Conservation (phyloP, 163 green algal species). For the Chloromonas sp. region DNA sequence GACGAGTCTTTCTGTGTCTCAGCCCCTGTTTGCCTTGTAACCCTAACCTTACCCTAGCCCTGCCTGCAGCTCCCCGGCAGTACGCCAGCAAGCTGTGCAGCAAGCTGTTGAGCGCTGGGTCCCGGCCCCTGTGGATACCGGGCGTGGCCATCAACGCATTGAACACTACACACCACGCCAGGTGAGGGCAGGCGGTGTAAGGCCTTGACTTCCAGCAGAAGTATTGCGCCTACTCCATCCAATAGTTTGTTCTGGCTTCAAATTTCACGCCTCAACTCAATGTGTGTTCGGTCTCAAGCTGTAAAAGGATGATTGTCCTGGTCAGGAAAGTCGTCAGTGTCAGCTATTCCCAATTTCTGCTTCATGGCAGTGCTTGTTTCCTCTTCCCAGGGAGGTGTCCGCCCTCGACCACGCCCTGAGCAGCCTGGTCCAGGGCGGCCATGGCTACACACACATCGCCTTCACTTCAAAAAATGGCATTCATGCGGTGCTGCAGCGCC, state of each 20-base stretch:
- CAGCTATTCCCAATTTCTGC: no score
- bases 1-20: no score
- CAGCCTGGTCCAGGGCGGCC: neutral
- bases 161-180: neutral
- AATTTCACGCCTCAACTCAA: no score
- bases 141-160: neutral
- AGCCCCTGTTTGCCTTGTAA: no score
- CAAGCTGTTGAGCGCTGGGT: neutral
- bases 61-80: neutral
- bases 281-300: no score
- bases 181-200: no score
- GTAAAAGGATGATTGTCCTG: no score
- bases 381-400: neutral
- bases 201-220: no score
- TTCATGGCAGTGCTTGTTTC: neutral
- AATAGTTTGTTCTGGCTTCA: no score
- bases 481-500: slow-evolving; percentile 25
- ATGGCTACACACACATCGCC: slow-evolving; percentile 30
- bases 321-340: no score
- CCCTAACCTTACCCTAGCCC: no score
- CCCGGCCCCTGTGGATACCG: neutral
- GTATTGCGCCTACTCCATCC: no score
- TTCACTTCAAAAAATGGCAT: slow-evolving; percentile 60
- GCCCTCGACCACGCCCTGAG: neutral
- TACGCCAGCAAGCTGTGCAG: neutral